Percentiles rank a stretch among this genome's conserved stretches.
These are phyloP conservation scores for Asterella californica DNA, from an alignment of 225 moss, liverwort and hornwort genomes.

Conservation along the genomic window DNA sequence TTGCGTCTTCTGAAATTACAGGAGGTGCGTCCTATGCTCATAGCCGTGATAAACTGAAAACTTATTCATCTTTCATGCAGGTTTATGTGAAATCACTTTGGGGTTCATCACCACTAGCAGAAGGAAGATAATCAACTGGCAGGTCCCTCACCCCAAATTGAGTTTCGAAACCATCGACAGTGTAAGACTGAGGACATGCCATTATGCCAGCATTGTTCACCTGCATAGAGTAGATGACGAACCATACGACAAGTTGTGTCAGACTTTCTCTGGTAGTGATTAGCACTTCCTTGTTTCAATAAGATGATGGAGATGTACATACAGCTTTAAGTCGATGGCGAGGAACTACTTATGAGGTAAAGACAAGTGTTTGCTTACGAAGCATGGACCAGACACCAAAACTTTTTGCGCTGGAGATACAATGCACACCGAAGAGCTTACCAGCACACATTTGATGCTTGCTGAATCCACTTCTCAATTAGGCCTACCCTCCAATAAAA, in stretches of 20 bases:
- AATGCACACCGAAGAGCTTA: neutral
- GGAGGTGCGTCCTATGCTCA: neutral
- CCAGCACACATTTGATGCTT: too few relatives aligned
- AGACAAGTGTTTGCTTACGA: too few relatives aligned
- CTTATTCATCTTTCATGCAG: neutral
- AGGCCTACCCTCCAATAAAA: neutral
- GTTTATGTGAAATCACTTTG: too few relatives aligned
- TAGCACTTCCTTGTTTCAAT: neutral
- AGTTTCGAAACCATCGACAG: conserved; percentile 71
- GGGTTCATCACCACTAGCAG: neutral
- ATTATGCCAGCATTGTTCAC: conserved; percentile 92
- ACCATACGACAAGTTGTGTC: neutral
- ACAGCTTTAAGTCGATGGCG: too few relatives aligned
- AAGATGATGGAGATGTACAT: too few relatives aligned
- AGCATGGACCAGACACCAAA: neutral
- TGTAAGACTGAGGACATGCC: conserved; percentile 85
- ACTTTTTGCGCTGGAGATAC: neutral
- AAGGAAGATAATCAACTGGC: too few relatives aligned
- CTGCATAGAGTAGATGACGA: conserved; percentile 28
- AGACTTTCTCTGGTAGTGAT: neutral
- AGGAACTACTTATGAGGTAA: too few relatives aligned
- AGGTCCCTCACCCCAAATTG: conserved; percentile 62
- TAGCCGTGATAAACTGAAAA: neutral
- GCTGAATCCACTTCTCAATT: neutral
- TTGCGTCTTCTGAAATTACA: neutral